A percentile compares a stretch with the other conserved stretches of the same genome.
Conservation (phyloP, 1,139 yeast species). For the Debaryomyces robertsiae region DNA sequence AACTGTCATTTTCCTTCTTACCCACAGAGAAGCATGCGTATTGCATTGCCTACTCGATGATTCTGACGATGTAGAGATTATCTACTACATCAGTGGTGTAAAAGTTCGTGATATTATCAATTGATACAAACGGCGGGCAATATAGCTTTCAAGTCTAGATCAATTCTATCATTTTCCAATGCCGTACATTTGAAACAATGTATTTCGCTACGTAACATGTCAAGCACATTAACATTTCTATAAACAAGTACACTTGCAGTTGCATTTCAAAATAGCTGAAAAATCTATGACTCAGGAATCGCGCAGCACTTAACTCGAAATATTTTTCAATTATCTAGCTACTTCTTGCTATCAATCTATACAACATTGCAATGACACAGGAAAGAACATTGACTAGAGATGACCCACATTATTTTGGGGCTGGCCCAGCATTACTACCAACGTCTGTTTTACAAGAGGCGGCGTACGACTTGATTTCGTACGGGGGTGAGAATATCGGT, state of each 20-base stretch:
- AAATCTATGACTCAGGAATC: too few relatives aligned
- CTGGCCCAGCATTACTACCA: slow-evolving; percentile 95
- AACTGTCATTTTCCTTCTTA: slow-evolving; percentile 52
- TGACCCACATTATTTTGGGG: slow-evolving; percentile 88
- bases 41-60: slow-evolving; percentile 61
- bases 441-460: slow-evolving; percentile 83
- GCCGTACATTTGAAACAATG: too few relatives aligned
- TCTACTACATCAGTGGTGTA: slow-evolving; percentile 52
- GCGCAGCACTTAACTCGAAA: too few relatives aligned
- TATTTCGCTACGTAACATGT: too few relatives aligned
- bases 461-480: slow-evolving; percentile 76
- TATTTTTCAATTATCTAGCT: background rate
- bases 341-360: too few relatives aligned
- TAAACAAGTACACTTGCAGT: too few relatives aligned
- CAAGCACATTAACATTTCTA: too few relatives aligned
- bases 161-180: too few relatives aligned
- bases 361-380: slow-evolving; percentile 2
- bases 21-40: slow-evolving; percentile 54
- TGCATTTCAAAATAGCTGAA: too few relatives aligned
- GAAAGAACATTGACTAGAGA: slow-evolving; percentile 51
- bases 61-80: slow-evolving; percentile 55
- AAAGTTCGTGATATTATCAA: slow-evolving; percentile 16
- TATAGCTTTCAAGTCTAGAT: too few relatives aligned
- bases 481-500: slow-evolving; percentile 72
- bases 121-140: background rate